phyloP scores from a whole-genome alignment of 2,329 filamentous ascomycete species.

The Aspergillus pseudotamarii region DNA sequence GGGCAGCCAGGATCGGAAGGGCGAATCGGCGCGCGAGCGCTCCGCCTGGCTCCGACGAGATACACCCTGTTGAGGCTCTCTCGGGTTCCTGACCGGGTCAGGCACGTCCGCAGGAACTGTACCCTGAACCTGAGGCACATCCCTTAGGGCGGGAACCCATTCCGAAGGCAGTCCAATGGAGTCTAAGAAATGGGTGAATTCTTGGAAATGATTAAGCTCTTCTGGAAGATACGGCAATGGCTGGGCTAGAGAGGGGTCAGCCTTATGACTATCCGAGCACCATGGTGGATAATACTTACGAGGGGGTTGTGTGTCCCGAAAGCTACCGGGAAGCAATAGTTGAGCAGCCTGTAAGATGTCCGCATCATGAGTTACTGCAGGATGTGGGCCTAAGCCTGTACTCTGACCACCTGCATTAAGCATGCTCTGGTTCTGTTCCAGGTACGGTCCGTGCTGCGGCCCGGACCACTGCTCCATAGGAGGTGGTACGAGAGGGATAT shows the following conservation, averaged over 20 bases:
- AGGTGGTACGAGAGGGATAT: constrained; percentile 26
- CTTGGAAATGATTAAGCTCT: constrained; percentile 39
- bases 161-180: constrained; percentile 38
- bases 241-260: constrained; percentile 23
- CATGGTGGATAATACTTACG: not conserved
- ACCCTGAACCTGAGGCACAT: constrained; percentile 30
- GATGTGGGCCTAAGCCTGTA: constrained; percentile 21
- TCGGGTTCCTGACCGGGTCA: constrained; percentile 20
- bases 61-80: constrained; percentile 25
- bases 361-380: constrained; percentile 33
- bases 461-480: constrained; percentile 32
- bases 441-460: constrained; percentile 28
- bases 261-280: not conserved
- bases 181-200: constrained; percentile 40
- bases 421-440: constrained; percentile 28
- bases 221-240: constrained; percentile 34
- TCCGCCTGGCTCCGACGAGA: constrained; percentile 23
- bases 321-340: constrained; percentile 35
- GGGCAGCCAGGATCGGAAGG: constrained; percentile 38
- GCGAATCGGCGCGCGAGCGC: constrained; percentile 33
- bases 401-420: constrained; percentile 19
- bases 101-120: constrained; percentile 25
- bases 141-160: constrained; percentile 33
- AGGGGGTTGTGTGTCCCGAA: constrained; percentile 24
- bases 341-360: constrained; percentile 45